Conservation (phyloP, 768 basidiomycete species). For the Multifurca ochricompacta region DNA sequence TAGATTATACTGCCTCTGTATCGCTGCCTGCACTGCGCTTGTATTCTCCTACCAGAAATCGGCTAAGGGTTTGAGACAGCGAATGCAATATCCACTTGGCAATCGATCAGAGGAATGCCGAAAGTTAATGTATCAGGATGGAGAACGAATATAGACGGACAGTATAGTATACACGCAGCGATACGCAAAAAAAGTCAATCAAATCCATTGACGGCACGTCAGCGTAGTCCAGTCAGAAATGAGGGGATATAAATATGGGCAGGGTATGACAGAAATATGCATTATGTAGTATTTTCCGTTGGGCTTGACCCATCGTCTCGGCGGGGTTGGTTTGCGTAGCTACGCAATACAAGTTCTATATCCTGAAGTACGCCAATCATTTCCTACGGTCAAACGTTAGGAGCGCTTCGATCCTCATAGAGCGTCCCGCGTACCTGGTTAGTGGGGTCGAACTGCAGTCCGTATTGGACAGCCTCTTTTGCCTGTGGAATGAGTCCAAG, state of each 20-base stretch:
- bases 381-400: conserved; percentile 13
- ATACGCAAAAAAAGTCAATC: neutral
- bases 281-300: conserved; percentile 4
- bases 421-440: conserved; percentile 38
- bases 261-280: neutral
- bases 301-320: neutral
- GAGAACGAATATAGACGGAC: neutral
- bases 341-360: conserved; percentile 16
- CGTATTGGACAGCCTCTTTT: conserved; percentile 71
- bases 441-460: conserved; percentile 76
- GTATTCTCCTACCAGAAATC: neutral
- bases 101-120: neutral
- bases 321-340: conserved; percentile 5
- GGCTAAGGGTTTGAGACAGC: no score
- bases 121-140: neutral
- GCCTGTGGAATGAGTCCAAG: conserved; percentile 67
- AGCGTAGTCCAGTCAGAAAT: neutral
- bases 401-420: neutral
- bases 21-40: neutral
- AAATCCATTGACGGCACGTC: neutral
- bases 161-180: neutral
- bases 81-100: neutral
- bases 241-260: neutral
- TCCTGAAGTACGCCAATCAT: conserved; percentile 18
- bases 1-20: neutral